These are phyloP conservation scores for Neonectria hederae DNA, from an alignment of 2,329 filamentous ascomycete species.

Conservation along the genomic window DNA sequence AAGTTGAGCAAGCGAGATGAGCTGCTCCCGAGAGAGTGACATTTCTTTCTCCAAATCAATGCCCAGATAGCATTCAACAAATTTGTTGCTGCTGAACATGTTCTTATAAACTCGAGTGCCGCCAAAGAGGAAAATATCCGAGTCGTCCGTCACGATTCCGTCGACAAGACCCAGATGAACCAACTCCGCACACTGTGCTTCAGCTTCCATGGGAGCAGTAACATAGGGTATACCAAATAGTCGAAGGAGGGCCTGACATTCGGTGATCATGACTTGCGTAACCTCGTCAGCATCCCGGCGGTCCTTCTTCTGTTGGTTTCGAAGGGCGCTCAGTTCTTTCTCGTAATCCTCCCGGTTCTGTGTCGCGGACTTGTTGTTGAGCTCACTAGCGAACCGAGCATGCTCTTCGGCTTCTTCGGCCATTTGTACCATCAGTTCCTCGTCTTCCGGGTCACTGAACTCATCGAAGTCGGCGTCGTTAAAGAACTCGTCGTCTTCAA, in stretches of 20 bases:
- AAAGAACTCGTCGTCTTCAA: slow-evolving; percentile 53
- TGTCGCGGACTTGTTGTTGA: slow-evolving; percentile 78
- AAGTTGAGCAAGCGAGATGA: slow-evolving; percentile 90
- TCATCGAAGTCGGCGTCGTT: slow-evolving; percentile 75
- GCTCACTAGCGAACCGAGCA: slow-evolving; percentile 85
- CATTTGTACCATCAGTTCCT: slow-evolving; percentile 85
- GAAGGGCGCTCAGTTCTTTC: slow-evolving; percentile 83
- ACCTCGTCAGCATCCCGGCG: slow-evolving; percentile 96
- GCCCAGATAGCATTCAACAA: slow-evolving; percentile 92
- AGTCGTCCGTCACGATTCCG: slow-evolving; percentile 97
- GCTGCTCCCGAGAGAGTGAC: slow-evolving; percentile 82
- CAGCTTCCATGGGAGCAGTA: slow-evolving; percentile 98
- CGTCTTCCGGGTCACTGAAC: slow-evolving; percentile 89
- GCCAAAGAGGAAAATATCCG: slow-evolving; percentile 95
- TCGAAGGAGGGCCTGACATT: slow-evolving; percentile 89
- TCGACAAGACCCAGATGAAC: slow-evolving; percentile 89
- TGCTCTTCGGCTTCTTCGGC: slow-evolving; percentile 94
- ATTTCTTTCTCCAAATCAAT: slow-evolving; percentile 89
- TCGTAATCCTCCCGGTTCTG: slow-evolving; percentile 86
- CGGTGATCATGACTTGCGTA: slow-evolving; percentile 92
- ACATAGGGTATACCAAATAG: slow-evolving; percentile 96
- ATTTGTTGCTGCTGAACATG: slow-evolving; percentile 99
- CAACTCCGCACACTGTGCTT: slow-evolving; percentile 95
- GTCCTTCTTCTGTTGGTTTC: slow-evolving; percentile 96
- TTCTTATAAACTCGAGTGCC: slow-evolving; percentile 98